Base-by-base conservation (phyloP, 345 rosid species). In the Populus ilicifolia region DNA sequence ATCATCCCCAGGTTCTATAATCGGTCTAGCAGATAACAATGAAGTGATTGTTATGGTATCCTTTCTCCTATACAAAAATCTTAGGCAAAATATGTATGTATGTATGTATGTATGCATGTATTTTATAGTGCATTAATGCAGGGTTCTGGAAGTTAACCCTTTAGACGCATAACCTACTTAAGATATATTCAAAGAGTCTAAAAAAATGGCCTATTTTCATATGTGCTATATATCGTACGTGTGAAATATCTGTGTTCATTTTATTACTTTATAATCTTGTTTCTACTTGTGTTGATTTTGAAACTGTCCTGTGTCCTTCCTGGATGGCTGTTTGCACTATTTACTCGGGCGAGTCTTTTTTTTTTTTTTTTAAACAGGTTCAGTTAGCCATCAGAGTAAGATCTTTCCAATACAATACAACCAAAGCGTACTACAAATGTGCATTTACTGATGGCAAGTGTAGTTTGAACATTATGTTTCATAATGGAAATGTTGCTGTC, bases 351-450 rank as follows among this genome's bases (percentile, higher is more conserved):
- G 30, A 30, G 36, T 64, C 61, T 33, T 43, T 59, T 59, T 80
- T 27, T n/a, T 79, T 43, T 74, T 52, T 77, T 39, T 23, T 79
- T 86, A 67, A 73, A 80, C 92, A 96, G 99, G 94, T 91, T 75
- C 80, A 87, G 2, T 78, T 93, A 71, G 86, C 87, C 78, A 65
- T 96, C 81, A 84, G 80, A 68, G 72, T 87, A 78, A 90, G 74
- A 79, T 91, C 89, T 70, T 35, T 88, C 59, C 84, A 88, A 67
- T 96, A 94, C 68, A 93, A 94, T 77, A 94, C 97, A 75, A 82
- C 82, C 35, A 85, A 87, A 67, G 94, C 99, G 81, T 91, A 92
- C 85, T 89, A 85, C 89, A 89, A 80, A 77, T 96, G 98, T 86
- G 80, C 87, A 61, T 92, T 96, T 77, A 41, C 82, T 52, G 77